Percentiles rank a stretch among this genome's conserved stretches.
These are phyloP conservation scores for Solanum sitiens DNA, from an alignment of 257 asterid species.

Conservation along the genomic window DNA sequence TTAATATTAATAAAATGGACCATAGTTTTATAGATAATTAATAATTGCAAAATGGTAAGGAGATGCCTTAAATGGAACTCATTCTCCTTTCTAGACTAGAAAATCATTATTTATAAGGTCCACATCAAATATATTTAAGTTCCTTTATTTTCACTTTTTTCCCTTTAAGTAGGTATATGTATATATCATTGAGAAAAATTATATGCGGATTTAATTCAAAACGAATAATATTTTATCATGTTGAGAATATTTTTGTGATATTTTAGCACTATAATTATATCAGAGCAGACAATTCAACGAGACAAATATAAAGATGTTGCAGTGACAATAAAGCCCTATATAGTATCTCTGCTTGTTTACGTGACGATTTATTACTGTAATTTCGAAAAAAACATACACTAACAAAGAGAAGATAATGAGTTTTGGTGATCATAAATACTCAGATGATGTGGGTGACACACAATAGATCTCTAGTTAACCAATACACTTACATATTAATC, in stretches of 20 bases:
- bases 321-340: too few species aligned
- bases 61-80: not conserved
- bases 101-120: not conserved
- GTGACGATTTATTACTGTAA: not conserved
- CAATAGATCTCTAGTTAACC: rapidly evolving
- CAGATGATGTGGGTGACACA: not conserved
- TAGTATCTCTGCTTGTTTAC: rapidly evolving
- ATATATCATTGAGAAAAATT: not conserved
- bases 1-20: not conserved
- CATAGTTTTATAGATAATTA: not conserved
- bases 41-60: not conserved
- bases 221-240: not conserved
- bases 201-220: not conserved
- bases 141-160: not conserved
- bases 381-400: not conserved
- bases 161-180: not conserved
- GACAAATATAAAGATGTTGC: not conserved
- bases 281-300: rapidly evolving
- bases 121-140: not conserved
- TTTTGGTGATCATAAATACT: not conserved
- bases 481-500: not conserved
- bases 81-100: not conserved
- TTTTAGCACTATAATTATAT: not conserved
- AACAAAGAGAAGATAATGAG: not conserved
- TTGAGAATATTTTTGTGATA: not conserved